Base-by-base conservation (phyloP, 768 basidiomycete genomes). In the Austroboletus eburneus region DNA sequence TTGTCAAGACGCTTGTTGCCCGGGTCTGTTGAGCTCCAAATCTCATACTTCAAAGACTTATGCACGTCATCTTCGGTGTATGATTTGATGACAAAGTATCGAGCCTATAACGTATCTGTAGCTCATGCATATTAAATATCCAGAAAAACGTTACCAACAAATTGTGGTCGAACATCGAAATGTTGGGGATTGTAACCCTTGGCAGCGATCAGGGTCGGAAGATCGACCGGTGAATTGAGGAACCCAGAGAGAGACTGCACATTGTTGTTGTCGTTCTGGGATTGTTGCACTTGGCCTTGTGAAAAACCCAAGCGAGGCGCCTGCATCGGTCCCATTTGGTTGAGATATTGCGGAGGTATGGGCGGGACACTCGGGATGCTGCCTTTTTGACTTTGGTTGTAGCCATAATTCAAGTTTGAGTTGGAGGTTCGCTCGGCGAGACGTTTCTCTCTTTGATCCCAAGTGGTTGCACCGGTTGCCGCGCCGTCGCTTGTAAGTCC, bases 51-150 rank as follows among this genome's bases (percentile, higher is more conserved):
- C 58, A 96, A 77, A 14, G 91, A 94, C 67, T 99, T 99, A 71
- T 98, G 95, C 1, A 99, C 95, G 61, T 99, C 95, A 59, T 97
- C 96, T 66, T 98, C 95, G 1, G 96, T 98, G 69, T 94, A 99
- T 0, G 91, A 95, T 66, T 99, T 99, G 76, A 99, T 98, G 25
- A 98, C 95, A 61, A 97, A 97, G 70, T 77, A 98, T 14, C 94
- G 78, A 4, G 95, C 92, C 84, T 91, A 49, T 6, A 52, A 54
- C 21, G 14, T 37, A 24, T 39, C n/a, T 39, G 49, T 24, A 54
- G 46, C 23, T 36, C 37, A 34, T 38, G 35, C 41, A 30, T 22
- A 20, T 18, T 9, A 16, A 14, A 30, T 18, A 14, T 37, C 5
- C 16, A 35, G 35, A 37, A 30, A 43, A 56, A 39, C 29, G 46